These are phyloP conservation scores for Ceratobasidium papillatum DNA, from an alignment of 1,284 basidiomycete genomes.

Conservation along the genomic window DNA sequence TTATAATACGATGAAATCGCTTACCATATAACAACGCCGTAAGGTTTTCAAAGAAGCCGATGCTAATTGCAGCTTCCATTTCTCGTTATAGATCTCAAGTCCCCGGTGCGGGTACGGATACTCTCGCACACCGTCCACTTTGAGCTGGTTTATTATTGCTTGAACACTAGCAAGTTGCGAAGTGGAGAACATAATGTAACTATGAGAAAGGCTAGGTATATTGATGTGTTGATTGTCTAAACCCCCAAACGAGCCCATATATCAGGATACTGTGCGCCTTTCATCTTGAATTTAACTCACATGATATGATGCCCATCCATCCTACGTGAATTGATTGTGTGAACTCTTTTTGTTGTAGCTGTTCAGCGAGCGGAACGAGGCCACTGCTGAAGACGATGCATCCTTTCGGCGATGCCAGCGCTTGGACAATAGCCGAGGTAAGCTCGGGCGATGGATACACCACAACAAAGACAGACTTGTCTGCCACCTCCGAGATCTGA, in stretches of 20 bases:
- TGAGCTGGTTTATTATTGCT: not conserved
- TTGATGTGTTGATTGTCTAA: not conserved
- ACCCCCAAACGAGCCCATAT: too few species aligned
- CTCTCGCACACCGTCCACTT: not conserved
- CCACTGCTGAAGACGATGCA: not conserved
- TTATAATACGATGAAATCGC: not conserved
- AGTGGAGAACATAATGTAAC: not conserved
- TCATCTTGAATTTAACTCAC: slow-evolving; percentile 24
- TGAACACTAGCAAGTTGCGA: not conserved
- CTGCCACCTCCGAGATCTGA: not conserved
- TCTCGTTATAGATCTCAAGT: not conserved
- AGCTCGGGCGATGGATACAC: not conserved
- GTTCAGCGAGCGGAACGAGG: not conserved
- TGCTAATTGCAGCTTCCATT: not conserved
- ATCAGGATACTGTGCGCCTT: not conserved
- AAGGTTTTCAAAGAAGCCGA: not conserved
- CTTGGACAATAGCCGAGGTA: not conserved
- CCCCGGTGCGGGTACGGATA: too few species aligned
- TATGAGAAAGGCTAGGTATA: not conserved
- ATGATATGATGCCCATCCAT: not conserved
- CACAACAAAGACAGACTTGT: not conserved
- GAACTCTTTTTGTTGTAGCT: not conserved
- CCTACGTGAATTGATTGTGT: slow-evolving; percentile 6
- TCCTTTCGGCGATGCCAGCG: not conserved
- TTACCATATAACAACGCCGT: slow-evolving; percentile 14